Percentiles rank a stretch among this genome's conserved stretches.
Evolutionary conservation across 306 rosid species (phyloP).

Genomic region (Prinsepia uniflora): DNA sequence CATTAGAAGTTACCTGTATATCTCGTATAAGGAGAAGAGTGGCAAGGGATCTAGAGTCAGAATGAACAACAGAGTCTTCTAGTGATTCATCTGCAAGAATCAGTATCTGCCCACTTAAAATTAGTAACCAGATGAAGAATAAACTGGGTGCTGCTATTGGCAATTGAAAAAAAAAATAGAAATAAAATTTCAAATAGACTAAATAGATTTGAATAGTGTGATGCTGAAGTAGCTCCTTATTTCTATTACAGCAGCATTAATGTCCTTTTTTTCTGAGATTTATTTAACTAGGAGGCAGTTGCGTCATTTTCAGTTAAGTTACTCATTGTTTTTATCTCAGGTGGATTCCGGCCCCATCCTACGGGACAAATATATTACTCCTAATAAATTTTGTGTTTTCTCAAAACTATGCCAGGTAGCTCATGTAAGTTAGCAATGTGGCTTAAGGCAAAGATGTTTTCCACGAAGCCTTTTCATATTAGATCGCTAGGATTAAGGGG

Average conservation of each 20-base stretch:
- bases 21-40: conserved; percentile 98
- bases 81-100: conserved; percentile 98
- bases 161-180: no score
- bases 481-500: neutral
- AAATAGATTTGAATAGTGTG: neutral
- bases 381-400: neutral
- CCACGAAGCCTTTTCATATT: neutral
- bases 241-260: neutral
- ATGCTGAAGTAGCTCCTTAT: neutral
- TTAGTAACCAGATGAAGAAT: conserved; percentile 47
- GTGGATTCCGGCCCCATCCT: neutral
- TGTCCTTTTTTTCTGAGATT: neutral
- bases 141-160: neutral
- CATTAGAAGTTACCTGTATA: conserved; percentile 64
- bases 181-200: neutral
- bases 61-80: conserved; percentile 94
- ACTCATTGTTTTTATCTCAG: neutral
- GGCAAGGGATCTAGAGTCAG: conserved; percentile 93
- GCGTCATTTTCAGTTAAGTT: neutral
- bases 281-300: neutral
- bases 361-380: neutral
- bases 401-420: neutral
- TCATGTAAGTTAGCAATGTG: neutral
- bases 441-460: neutral
- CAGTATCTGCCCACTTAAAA: conserved; percentile 74